Evolutionary conservation across 805 yeast genomes (phyloP), one percentile per base, ranked within the genome.

Genomic region (Candida glaebosa): DNA sequence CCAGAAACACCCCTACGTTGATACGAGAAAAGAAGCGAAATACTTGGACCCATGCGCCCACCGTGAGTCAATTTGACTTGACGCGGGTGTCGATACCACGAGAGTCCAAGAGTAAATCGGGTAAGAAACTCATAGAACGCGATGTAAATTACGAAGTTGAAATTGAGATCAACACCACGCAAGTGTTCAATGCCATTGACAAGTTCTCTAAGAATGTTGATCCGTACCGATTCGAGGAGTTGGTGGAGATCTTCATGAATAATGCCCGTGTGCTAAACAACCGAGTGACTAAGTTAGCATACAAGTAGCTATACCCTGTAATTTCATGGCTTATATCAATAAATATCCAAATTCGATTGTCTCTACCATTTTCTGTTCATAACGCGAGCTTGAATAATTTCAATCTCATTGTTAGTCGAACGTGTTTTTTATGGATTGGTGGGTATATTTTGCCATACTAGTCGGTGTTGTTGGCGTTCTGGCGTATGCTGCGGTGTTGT

Each of bases 21-120:
- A 76, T 78, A 33, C 70, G 96, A 54, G 76, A 78, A 43, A 89
- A 89, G 61, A 81, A 83, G 50, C 73, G 97, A 47, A 71, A 74
- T 19, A 78, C 90, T 43, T 87, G 76, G 63, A 68, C 76, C n/a
- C 90, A 86, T 48, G 71, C 76, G n/a, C 81, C 82, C 6, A 84
- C 93, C 1, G 78, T 80, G 31, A 82, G 90, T 1, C 73, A 81
- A 52, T 76, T 86, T 49, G 95, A 86, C 61, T 63, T 85, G 46
- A 86, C 95, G 1, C 73, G 76, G 48, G 87, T 84, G 2, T 52
- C 56, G 24, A 47, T 55, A 10, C 74, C 74, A 18, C 50, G 51
- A 38, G 69, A 63, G 42, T 47, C 58, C 37, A 65, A 63, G 42
- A 68, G 65, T 45, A 65, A 63, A 43, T 42, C 53, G 2, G 74